Evolutionary conservation across 1,139 yeast species (phyloP), one percentile per base, ranked within the genome.

Genomic region (Kurtzmaniella quercitrusa): DNA sequence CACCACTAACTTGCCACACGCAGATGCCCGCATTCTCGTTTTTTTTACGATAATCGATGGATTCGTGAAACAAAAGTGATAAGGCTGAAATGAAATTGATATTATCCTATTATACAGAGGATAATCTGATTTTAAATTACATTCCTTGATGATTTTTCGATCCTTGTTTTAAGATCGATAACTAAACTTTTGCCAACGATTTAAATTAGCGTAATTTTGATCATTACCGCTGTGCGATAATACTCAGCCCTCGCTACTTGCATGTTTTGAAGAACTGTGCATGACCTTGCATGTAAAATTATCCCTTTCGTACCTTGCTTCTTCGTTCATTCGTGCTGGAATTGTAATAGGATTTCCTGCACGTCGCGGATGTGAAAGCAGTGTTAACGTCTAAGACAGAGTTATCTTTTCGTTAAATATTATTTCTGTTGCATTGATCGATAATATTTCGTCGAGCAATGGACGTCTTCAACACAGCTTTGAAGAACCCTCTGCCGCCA

Each of bases 401-500:
- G 34, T 30, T 30, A 14, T 14, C 34, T 30, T 30, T 30, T 30
- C 15, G 34, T 30, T 30, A 14, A 26, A 26, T 26, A 26, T 26
- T 26, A 26, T 26, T 26, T 26, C 30, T 26, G 30, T 12, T 26
- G 30, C 23, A 26, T 26, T 11, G n/a, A 14, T 26, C 30, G 30
- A 26, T 26, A 26, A 26, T 26, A 12, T 26, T 26, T 26, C 30
- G 30, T 26, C 30, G 30, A 30, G 16, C 34, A 16, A 60, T 61
- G 64, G 64, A 61, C 45, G 54, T 56, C 7, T 59, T 59, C 47
- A 58, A 60, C 42, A 53, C 63, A 2, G 65, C 66, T 5, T 50
- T 55, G 40, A 61, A 56, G 44, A 60, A 57, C 44, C 65, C 68
- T 4, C 49, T 57, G 15, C 70, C 70, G n/a, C 66, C 67, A 22